Percentiles rank a stretch among this genome's conserved stretches.
These are phyloP conservation scores for Vaccinium myrtillus DNA, from an alignment of 148 eudicot species.

Conservation along the genomic window DNA sequence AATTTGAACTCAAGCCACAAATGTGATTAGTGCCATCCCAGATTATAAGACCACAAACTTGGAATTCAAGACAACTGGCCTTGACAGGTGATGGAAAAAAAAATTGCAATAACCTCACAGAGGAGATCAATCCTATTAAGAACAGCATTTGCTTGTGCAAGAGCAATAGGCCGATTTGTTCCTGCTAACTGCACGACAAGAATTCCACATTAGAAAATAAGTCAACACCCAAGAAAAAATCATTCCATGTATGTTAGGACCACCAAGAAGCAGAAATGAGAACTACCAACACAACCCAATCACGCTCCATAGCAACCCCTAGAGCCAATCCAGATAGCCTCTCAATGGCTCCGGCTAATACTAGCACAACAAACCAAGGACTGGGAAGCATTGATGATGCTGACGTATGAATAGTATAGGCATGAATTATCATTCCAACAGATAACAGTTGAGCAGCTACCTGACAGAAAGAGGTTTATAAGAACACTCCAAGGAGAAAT, in stretches of 20 bases:
- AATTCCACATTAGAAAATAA: slow-evolving; percentile 20
- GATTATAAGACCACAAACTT: not conserved
- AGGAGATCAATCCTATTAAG: slow-evolving; percentile 85
- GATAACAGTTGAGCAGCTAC: slow-evolving; percentile 83
- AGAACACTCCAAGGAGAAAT: slow-evolving; percentile 15
- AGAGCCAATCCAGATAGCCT: slow-evolving; percentile 82
- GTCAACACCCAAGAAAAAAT: not conserved
- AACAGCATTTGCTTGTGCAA: slow-evolving; percentile 91
- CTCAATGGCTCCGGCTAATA: slow-evolving; percentile 79
- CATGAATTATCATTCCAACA: slow-evolving; percentile 84
- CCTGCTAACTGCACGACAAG: slow-evolving; percentile 70
- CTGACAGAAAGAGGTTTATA: slow-evolving; percentile 38
- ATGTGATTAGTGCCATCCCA: not conserved
- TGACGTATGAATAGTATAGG: slow-evolving; percentile 41
- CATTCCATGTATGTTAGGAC: not conserved
- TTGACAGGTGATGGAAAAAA: not conserved
- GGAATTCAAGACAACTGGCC: slow-evolving; percentile 1
- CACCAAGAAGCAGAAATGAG: not conserved
- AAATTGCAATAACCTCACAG: slow-evolving; percentile 61
- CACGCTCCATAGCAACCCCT: slow-evolving; percentile 95
- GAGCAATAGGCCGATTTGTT: slow-evolving; percentile 84
- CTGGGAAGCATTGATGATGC: slow-evolving; percentile 53
- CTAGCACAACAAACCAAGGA: slow-evolving; percentile 86
- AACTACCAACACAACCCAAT: slow-evolving; percentile 92
- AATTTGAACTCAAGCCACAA: not conserved